Base-by-base conservation (phyloP, 2,329 filamentous ascomycete species). In the Clonostachys rhizophaga region DNA sequence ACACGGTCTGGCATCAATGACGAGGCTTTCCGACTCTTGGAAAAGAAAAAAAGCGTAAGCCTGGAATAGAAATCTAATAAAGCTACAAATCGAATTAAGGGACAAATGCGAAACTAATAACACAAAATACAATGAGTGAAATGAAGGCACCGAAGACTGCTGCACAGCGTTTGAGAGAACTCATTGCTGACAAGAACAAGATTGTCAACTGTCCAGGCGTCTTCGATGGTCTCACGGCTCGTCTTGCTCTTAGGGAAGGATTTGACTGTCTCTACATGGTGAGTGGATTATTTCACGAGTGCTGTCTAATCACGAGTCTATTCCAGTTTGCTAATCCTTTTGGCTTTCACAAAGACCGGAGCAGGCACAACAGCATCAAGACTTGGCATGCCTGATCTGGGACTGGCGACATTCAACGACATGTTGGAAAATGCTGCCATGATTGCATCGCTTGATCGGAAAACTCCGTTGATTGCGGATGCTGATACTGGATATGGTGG, bases 191-290 rank as follows among this genome's bases (percentile, higher is more conserved):
- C 24, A 30, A 30, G 24, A 30, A 9, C 24, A 30, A 70, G 44
- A 62, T 76, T 40, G 58, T 87, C 40, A 72, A 84, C 6, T 82
- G 78, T 49, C 83, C 83, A 0, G 83, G 84, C 41, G 83, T 87
- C 2, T 86, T 86, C 55, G 84, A 88, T 68, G 84, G 84, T 8
- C 73, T 86, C 43, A 81, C 81, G 2, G 82, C 84, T 1, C 71
- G 84, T 2, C 76, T 87, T 49, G 82, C 83, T 2, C 68, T 86
- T 20, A 67, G 73, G 43, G 68, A 79, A 17, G 82, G 81, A 7
- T 86, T 85, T 50, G 75, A 84, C 42, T 75, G 72, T 43, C 61
- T 87, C 41, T 87, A 87, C 67, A 87, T 87, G 83, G 82, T 84
- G 65, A 43, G 69, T 49, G 24, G 2, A 6, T n/a, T 8, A 14